These are phyloP conservation scores for Kalanchoe fedtschenkoi DNA, from an alignment of 164 flowering plant genomes.

Conservation along the genomic window DNA sequence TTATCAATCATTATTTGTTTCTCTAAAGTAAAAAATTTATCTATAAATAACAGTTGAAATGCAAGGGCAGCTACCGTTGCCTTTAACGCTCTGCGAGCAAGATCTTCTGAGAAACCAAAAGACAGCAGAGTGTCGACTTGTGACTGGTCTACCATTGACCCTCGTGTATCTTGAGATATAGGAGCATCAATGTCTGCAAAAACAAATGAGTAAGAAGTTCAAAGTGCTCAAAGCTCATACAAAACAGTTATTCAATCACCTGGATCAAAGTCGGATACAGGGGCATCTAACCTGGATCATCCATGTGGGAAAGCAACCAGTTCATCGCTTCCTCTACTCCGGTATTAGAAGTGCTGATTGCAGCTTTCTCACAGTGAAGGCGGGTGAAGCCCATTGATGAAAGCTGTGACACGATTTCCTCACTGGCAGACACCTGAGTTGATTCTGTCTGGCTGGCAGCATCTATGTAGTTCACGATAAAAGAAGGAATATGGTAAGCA, in stretches of 20 bases:
- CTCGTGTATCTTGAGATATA: constrained; percentile 32
- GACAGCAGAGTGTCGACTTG: constrained; percentile 64
- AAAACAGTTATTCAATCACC: not conserved
- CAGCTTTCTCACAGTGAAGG: constrained; percentile 88
- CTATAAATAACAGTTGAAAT: not conserved
- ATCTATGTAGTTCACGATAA: constrained; percentile 22
- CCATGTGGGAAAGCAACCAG: constrained; percentile 96
- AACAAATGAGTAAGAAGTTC: not conserved
- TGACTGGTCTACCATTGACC: constrained; percentile 51
- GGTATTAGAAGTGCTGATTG: constrained; percentile 65
- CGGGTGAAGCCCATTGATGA: constrained; percentile 77
- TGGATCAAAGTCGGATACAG: not conserved
- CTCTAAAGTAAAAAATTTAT: not conserved
- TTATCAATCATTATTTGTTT: not conserved
- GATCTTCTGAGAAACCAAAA: constrained; percentile 77
- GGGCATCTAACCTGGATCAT: constrained; percentile 81
- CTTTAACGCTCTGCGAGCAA: constrained; percentile 71
- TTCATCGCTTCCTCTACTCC: constrained; percentile 98
- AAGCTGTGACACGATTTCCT: constrained; percentile 79
- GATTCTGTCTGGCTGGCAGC: constrained; percentile 34
- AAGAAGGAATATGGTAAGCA: not conserved
- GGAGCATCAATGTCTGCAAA: constrained; percentile 75
- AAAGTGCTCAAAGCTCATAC: not conserved
- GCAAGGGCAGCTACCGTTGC: constrained; percentile 47
- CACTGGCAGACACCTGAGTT: constrained; percentile 38